phyloP scores from a whole-genome alignment of 2,329 filamentous ascomycete genomes.

The Cytospora piceae region DNA sequence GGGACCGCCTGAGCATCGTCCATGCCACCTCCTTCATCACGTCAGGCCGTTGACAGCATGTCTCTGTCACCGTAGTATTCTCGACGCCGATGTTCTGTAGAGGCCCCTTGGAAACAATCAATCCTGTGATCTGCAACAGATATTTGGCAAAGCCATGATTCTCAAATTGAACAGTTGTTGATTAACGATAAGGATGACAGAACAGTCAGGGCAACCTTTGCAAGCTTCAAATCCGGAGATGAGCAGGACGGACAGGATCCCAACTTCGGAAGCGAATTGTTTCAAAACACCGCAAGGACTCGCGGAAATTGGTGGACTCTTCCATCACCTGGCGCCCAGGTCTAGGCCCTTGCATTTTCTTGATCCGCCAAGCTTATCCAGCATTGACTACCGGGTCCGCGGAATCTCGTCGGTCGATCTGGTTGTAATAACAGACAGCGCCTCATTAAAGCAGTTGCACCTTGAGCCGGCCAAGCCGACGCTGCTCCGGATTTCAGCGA shows the following conservation, averaged over 20 bases:
- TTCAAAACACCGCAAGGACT: slow-evolving; percentile 26
- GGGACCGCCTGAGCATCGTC: not conserved
- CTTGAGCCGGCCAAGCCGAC: not conserved
- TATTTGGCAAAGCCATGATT: not conserved
- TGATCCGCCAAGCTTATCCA: not conserved
- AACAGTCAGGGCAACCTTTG: slow-evolving; percentile 5
- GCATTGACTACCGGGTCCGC: not conserved
- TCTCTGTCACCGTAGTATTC: no score
- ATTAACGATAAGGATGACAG: slow-evolving; percentile 1
- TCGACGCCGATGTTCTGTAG: not conserved
- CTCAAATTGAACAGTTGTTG: no score
- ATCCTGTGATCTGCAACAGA: no score
- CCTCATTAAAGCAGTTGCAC: not conserved
- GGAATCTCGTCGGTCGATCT: slow-evolving; percentile 2
- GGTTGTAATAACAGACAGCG: not conserved
- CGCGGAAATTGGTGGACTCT: slow-evolving; percentile 16
- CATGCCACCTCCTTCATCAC: no score
- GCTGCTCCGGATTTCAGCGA: not conserved
- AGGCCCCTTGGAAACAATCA: not conserved
- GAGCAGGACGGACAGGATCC: slow-evolving; percentile 24
- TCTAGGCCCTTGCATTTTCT: no score
- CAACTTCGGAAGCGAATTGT: slow-evolving; percentile 24
- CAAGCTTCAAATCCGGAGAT: slow-evolving; percentile 23
- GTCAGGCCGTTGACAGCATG: not conserved
- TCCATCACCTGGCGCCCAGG: slow-evolving; percentile 14